Evolutionary conservation across 257 asterid species (phyloP).

Genomic region (Petunia axillaris): DNA sequence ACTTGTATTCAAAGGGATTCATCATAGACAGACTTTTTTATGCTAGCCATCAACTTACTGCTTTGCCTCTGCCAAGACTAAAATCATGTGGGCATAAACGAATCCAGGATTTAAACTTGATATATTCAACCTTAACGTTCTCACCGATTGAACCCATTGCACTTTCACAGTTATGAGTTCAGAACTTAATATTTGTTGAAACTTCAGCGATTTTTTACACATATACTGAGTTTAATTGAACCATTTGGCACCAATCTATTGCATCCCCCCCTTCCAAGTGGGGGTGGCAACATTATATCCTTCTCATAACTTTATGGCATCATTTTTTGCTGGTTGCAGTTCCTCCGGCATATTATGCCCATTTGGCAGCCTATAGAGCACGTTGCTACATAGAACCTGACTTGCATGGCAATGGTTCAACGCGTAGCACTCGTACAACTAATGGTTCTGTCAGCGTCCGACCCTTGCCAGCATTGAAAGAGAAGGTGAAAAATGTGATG

Average conservation of each 20-base stretch:
- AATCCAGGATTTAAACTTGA: too few relatives aligned
- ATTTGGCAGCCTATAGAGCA: constrained; percentile 91
- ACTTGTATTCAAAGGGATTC: neutral
- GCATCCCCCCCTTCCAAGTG: too few relatives aligned
- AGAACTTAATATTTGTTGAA: too few relatives aligned
- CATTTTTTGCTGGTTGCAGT: constrained; percentile 45
- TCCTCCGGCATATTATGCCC: constrained; percentile 98
- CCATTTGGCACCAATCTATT: too few relatives aligned
- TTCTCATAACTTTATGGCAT: neutral
- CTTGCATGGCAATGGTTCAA: constrained; percentile 46
- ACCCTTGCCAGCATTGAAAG: constrained; percentile 87
- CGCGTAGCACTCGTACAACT: constrained; percentile 44
- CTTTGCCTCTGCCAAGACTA: neutral
- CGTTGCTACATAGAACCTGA: constrained; percentile 94
- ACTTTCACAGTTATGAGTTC: too few relatives aligned
- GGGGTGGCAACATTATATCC: neutral
- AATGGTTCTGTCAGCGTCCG: constrained; percentile 72
- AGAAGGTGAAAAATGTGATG: constrained; percentile 96
- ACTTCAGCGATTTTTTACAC: too few relatives aligned
- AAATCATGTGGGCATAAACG: neutral
- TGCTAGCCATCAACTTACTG: neutral
- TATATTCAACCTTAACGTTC: too few relatives aligned
- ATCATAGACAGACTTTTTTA: neutral
- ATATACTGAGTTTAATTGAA: too few relatives aligned
- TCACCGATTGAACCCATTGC: too few relatives aligned